Evolutionary conservation across 139 green algal genomes (phyloP), one percentile per base, ranked within the genome.

Genomic region (Picocystis salinarum): DNA sequence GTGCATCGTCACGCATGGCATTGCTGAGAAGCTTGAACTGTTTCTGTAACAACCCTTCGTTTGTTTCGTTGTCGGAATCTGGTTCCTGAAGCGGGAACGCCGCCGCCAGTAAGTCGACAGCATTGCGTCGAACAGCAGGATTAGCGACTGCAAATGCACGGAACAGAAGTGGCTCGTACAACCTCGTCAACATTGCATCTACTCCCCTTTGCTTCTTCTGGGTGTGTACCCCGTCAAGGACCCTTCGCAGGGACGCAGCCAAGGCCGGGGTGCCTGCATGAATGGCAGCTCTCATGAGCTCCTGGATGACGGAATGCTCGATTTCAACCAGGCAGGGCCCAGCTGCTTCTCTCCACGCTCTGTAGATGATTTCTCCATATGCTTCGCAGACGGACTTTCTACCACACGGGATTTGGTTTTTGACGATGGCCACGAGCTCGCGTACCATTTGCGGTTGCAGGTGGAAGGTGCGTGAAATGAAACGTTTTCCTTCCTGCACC

Each of bases 161-260:
- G 40, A 84, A 85, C 18, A 91, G 54, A 52, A 91, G 70, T 1
- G 79, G 79, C 53, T 73, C 58, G 40, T 83, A 86, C 28, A 86
- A 55, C n/a, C 76, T 62, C 50, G 77, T 46, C 39, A 91, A 65
- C 61, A 79, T 48, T 18, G 56, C 54, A 37, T 80, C 73, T 13
- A 84, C 58, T 23, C 55, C 62, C 33, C 20, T 11, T 23, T 37
- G 26, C 11, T 51, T 29, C 55, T 74, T 83, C 25, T 79, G 52
- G 20, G 15, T 34, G 28, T 80, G 70, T n/a, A 86, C 46, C 2
- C 54, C 69, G 10, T 50, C 39, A 17, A 84, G 55, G 33, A 84
- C 61, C 10, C 34, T 18, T 13, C 71, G 50, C 11, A 90, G 55
- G 9, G 62, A 62, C 6, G 53, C 50, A 0, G 55, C 65, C 48